Percentiles rank a stretch among this genome's conserved stretches.
These are phyloP conservation scores for Podospora pseudoanserina DNA, from an alignment of 495 filamentous ascomycete genomes.

Conservation along the genomic window DNA sequence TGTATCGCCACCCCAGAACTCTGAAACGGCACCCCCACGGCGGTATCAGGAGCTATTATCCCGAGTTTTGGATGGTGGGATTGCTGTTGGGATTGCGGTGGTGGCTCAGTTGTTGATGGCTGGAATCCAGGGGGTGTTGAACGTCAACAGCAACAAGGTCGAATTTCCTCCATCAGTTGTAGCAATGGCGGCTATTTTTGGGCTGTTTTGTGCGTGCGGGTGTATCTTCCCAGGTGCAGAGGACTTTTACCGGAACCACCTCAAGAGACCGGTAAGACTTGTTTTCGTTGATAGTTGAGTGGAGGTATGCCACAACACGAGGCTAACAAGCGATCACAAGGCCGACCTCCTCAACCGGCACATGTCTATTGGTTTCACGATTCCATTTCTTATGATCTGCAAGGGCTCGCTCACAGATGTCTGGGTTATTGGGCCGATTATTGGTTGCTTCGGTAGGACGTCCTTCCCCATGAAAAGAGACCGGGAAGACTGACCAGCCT, in stretches of 20 bases:
- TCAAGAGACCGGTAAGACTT: slow-evolving; percentile 36
- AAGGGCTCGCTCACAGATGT: slow-evolving; percentile 33
- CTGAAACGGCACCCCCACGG: not conserved
- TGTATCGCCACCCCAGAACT: not conserved
- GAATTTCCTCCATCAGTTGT: slow-evolving; percentile 34
- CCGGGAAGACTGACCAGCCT: slow-evolving; percentile 11
- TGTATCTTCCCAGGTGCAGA: slow-evolving; percentile 20
- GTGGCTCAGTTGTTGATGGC: slow-evolving; percentile 30
- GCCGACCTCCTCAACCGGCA: slow-evolving; percentile 45
- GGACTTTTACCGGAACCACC: slow-evolving; percentile 31
- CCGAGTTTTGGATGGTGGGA: slow-evolving; percentile 14
- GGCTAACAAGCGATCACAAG: slow-evolving; percentile 12
- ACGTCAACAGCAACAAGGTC: slow-evolving; percentile 6
- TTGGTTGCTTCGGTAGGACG: slow-evolving; percentile 39
- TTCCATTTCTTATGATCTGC: slow-evolving; percentile 45
- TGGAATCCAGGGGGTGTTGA: slow-evolving; percentile 23
- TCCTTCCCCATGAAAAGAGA: not conserved
- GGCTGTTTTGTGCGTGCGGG: slow-evolving; percentile 10
- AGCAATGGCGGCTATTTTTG: slow-evolving; percentile 32
- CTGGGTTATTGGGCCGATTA: slow-evolving; percentile 34
- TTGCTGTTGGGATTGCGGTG: slow-evolving; percentile 22
- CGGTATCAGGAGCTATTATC: not conserved
- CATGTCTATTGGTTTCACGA: slow-evolving; percentile 48
- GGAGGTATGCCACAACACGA: not conserved
- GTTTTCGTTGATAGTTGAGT: not conserved